A percentile compares a stretch with the other conserved stretches of the same genome.
These are phyloP conservation scores for Aspergillus hiratsukae DNA, from an alignment of 2,329 filamentous ascomycete genomes.

Conservation along the genomic window DNA sequence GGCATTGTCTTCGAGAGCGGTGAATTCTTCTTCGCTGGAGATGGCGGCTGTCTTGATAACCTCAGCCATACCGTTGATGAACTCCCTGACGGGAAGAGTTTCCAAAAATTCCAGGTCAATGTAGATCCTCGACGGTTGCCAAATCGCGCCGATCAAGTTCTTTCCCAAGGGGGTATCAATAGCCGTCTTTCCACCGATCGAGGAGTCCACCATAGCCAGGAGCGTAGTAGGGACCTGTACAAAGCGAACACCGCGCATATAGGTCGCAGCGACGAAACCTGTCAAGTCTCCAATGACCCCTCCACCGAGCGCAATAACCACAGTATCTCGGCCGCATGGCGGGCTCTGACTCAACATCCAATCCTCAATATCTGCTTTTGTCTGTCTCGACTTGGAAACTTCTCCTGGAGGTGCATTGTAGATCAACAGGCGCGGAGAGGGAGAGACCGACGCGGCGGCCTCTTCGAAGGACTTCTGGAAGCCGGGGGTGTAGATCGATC, in stretches of 20 bases:
- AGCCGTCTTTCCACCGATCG: constrained; percentile 95
- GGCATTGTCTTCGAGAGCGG: constrained; percentile 75
- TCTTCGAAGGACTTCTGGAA: constrained; percentile 66
- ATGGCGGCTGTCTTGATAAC: constrained; percentile 97
- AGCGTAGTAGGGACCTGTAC: constrained; percentile 95
- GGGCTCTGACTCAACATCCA: constrained; percentile 83
- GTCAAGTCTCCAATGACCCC: constrained; percentile 98
- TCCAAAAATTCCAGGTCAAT: constrained; percentile 90
- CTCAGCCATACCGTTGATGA: constrained; percentile 98
- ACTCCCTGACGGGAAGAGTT: constrained; percentile 82
- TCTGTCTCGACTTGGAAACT: constrained; percentile 86
- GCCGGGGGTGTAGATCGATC: constrained; percentile 69
- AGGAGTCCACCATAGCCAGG: constrained; percentile 96
- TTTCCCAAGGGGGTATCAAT: constrained; percentile 96
- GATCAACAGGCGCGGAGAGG: constrained; percentile 67
- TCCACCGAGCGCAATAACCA: constrained; percentile 89
- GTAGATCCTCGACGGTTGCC: constrained; percentile 92
- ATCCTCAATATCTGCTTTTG: constrained; percentile 93
- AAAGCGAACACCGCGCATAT: constrained; percentile 95
- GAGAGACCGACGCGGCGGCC: constrained; percentile 42
- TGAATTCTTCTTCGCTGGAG: constrained; percentile 85
- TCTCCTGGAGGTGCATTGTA: constrained; percentile 89
- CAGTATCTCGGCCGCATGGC: constrained; percentile 88
- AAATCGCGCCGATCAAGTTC: constrained; percentile 93
- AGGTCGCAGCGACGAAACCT: constrained; percentile 93